Conservation (phyloP, 345 rosid species). For the Linum usitatissimum region DNA sequence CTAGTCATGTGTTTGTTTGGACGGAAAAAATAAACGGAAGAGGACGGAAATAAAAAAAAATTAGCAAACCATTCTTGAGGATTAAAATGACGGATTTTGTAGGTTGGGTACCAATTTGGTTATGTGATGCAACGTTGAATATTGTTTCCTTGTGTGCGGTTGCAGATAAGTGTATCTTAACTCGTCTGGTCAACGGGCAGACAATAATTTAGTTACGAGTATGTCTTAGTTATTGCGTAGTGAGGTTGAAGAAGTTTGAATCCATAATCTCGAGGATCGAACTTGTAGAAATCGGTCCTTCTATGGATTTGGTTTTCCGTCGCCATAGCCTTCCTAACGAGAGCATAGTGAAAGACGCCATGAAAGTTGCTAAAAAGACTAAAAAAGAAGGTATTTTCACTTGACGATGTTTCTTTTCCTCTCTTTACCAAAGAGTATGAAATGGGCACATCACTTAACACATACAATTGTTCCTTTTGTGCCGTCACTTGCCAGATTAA, state of each 20-base stretch:
- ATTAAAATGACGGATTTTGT: too few relatives aligned
- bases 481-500: not conserved
- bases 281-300: constrained; percentile 88
- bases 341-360: constrained; percentile 65
- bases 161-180: too few relatives aligned
- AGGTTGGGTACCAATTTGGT: too few relatives aligned
- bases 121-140: too few relatives aligned
- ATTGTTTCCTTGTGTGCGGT: too few relatives aligned
- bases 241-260: constrained; percentile 80
- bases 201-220: too few relatives aligned
- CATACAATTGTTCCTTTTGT: not conserved
- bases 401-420: not conserved
- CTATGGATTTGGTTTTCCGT: constrained; percentile 87
- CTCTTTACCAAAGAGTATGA: not conserved
- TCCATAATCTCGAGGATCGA: constrained; percentile 80
- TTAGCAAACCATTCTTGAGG: too few relatives aligned
- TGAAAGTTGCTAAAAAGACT: constrained; percentile 57
- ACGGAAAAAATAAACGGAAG: too few relatives aligned
- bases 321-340: constrained; percentile 89
- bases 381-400: constrained; percentile 74
- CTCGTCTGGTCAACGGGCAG: too few relatives aligned
- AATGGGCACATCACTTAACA: constrained; percentile 8
- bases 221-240: constrained; percentile 62
- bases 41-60: too few relatives aligned
- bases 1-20: too few relatives aligned